Conservation (phyloP, 257 asterid genomes). For the Scutellaria baicalensis region DNA sequence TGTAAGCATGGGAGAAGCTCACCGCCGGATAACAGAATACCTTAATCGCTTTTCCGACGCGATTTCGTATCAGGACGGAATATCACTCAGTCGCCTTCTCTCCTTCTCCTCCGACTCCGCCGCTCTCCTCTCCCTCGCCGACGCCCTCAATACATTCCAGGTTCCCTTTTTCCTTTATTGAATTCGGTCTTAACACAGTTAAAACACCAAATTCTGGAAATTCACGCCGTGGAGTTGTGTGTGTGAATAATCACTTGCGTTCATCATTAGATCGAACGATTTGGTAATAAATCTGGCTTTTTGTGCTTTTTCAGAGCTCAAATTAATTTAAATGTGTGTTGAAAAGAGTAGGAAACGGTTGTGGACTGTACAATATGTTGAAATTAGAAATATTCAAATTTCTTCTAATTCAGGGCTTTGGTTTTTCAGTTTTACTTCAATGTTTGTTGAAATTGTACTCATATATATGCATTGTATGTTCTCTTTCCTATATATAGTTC, state of each 20-base stretch:
- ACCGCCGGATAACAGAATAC: constrained; percentile 68
- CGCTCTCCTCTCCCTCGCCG: constrained; percentile 58
- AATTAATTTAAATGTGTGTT: background rate
- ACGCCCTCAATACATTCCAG: constrained; percentile 88
- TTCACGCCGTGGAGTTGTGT: background rate
- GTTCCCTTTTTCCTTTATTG: constrained; percentile 18
- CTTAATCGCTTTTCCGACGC: constrained; percentile 70
- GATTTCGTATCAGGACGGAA: constrained; percentile 72
- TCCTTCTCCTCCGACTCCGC: constrained; percentile 65
- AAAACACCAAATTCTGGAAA: background rate
- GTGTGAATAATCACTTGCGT: background rate
- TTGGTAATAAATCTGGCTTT: background rate
- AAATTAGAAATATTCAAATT: background rate
- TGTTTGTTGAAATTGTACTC: background rate
- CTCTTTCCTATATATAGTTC: background rate
- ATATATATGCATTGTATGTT: background rate
- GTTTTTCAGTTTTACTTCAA: background rate
- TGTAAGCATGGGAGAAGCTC: constrained; percentile 91
- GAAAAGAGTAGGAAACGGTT: background rate
- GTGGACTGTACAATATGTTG: constrained; percentile 5
- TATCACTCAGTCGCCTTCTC: constrained; percentile 60
- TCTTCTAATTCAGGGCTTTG: background rate
- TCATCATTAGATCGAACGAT: background rate
- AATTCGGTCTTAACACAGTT: background rate
- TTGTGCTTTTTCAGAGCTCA: background rate